Evolutionary conservation across 768 basidiomycete genomes (phyloP).

Genomic region (Kockovaella imperatae): DNA sequence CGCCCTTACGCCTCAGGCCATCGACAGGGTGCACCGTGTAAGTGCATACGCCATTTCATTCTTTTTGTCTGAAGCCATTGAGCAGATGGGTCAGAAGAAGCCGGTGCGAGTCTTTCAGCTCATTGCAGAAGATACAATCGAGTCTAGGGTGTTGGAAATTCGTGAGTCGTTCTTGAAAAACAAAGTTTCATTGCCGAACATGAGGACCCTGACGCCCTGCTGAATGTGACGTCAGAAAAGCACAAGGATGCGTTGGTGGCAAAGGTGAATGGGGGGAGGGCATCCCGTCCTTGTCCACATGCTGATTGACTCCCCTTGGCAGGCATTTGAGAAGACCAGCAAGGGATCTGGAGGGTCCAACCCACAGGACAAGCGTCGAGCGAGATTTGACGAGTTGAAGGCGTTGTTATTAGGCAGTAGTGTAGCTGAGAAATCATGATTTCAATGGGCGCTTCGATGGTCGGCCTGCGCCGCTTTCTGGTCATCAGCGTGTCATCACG

Average conservation of each 20-base stretch:
- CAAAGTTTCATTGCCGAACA: background rate
- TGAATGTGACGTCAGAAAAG: slow-evolving; percentile 49
- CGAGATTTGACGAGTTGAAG: slow-evolving; percentile 63
- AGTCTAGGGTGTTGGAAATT: slow-evolving; percentile 78
- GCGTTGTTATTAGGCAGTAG: too few species aligned
- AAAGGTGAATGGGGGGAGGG: slow-evolving; percentile 50
- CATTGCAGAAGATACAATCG: slow-evolving; percentile 81
- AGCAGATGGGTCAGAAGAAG: slow-evolving; percentile 70
- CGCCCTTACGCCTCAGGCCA: slow-evolving; percentile 15
- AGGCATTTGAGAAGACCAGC: slow-evolving; percentile 78
- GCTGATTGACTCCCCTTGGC: background rate
- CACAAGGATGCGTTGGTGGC: slow-evolving; percentile 71
- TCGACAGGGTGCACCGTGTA: slow-evolving; percentile 31
- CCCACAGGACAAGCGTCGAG: slow-evolving; percentile 66
- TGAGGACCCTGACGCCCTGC: background rate
- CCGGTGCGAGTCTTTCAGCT: slow-evolving; percentile 79
- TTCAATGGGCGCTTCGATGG: too few species aligned
- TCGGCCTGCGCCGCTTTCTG: too few species aligned
- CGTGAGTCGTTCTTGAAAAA: slow-evolving; percentile 39
- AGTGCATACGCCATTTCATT: slow-evolving; percentile 1
- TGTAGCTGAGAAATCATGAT: too few species aligned
- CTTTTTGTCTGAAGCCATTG: background rate
- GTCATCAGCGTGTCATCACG: too few species aligned
- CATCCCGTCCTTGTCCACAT: background rate
- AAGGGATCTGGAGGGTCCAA: slow-evolving; percentile 64